Conservation (phyloP, 1,139 yeast genomes). For the Pichia sp. region DNA sequence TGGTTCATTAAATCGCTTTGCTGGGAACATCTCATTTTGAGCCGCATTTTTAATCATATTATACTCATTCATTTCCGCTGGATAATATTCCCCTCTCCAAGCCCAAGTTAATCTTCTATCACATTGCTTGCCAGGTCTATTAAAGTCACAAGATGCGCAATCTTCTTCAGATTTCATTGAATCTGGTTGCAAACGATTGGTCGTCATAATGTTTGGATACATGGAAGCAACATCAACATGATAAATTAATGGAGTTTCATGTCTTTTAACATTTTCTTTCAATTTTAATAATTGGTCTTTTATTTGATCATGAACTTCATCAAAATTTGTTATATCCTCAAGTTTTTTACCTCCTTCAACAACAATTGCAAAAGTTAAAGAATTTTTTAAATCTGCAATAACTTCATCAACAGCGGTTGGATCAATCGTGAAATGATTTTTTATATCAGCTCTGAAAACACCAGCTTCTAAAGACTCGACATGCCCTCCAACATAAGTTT, state of each 20-base stretch:
- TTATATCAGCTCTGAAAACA: constrained; percentile 86
- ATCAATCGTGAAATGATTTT: constrained; percentile 69
- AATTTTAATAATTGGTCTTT: constrained; percentile 49
- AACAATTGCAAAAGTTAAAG: constrained; percentile 76
- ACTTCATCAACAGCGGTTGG: constrained; percentile 79
- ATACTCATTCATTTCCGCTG: constrained; percentile 88
- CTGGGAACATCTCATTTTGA: constrained; percentile 72
- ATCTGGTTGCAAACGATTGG: constrained; percentile 95
- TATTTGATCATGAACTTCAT: constrained; percentile 62
- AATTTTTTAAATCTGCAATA: constrained; percentile 61
- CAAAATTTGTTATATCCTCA: constrained; percentile 73
- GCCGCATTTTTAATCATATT: constrained; percentile 82
- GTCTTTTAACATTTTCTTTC: constrained; percentile 54
- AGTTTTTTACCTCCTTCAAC: constrained; percentile 71
- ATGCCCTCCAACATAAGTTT: constrained; percentile 98
- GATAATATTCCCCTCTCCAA: constrained; percentile 96
- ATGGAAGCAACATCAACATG: constrained; percentile 99
- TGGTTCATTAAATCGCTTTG: constrained; percentile 49
- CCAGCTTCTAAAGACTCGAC: constrained; percentile 98
- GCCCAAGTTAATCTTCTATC: constrained; percentile 93
- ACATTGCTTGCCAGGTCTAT: constrained; percentile 89
- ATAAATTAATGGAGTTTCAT: constrained; percentile 80
- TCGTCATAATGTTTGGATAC: constrained; percentile 99
- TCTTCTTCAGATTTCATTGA: constrained; percentile 94
- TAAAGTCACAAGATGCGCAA: constrained; percentile 96